Conservation (phyloP, 306 rosid genomes). For the Boehmeria nivea region DNA sequence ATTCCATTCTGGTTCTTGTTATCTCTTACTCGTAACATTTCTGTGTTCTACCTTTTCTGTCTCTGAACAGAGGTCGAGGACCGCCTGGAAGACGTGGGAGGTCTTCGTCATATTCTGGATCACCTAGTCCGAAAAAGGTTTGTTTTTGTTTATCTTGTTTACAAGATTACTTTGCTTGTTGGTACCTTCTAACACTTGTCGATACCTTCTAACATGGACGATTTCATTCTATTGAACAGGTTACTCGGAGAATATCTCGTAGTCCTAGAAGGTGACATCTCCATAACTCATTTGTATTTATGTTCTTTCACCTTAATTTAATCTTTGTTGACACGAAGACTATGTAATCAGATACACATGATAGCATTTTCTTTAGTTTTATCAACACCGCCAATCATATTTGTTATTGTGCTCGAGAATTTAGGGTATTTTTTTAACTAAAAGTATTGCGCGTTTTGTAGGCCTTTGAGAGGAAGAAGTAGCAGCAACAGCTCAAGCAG, state of each 20-base stretch:
- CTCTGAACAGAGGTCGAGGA: slow-evolving; percentile 60
- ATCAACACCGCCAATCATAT: too few relatives aligned
- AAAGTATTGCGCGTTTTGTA: slow-evolving; percentile 13
- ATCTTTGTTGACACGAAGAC: not conserved
- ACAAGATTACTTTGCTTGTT: too few relatives aligned
- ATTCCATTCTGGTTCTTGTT: not conserved
- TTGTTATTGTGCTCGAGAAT: too few relatives aligned
- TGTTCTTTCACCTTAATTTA: not conserved
- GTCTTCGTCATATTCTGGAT: slow-evolving; percentile 80
- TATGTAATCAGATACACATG: too few relatives aligned
- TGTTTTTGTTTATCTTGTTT: slow-evolving; percentile 15
- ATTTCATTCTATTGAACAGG: slow-evolving; percentile 35
- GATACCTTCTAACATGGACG: slow-evolving; percentile 1
- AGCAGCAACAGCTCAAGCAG: slow-evolving; percentile 92
- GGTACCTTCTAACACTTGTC: not conserved
- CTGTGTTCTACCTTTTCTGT: not conserved
- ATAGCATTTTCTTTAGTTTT: too few relatives aligned
- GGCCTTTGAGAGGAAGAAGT: slow-evolving; percentile 86
- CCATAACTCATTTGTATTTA: not conserved
- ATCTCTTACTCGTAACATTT: not conserved
- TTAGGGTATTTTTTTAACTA: too few relatives aligned
- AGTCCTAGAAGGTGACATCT: slow-evolving; percentile 73
- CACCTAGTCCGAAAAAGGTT: slow-evolving; percentile 96
- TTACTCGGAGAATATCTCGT: slow-evolving; percentile 54
- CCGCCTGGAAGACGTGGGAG: slow-evolving; percentile 68